phyloP scores from a whole-genome alignment of 768 basidiomycete genomes.

The Pulveroboletus frians region DNA sequence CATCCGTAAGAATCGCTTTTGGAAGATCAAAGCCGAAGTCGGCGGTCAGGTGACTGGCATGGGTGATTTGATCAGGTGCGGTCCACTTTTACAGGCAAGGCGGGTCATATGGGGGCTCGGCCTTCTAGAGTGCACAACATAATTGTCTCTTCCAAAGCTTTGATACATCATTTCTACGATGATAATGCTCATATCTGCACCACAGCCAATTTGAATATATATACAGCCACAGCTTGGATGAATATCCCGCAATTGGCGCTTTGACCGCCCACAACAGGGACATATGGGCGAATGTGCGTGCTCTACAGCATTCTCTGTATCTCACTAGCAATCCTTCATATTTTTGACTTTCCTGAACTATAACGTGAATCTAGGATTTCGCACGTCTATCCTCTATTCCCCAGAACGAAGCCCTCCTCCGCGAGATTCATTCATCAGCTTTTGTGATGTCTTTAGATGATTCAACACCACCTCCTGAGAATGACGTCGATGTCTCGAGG shows the following conservation, averaged over 20 bases:
- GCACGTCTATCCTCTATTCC: constrained; percentile 51
- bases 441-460: constrained; percentile 80
- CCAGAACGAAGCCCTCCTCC: constrained; percentile 59
- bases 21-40: constrained; percentile 65
- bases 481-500: constrained; percentile 57
- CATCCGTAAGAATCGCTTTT: constrained; percentile 78
- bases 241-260: constrained; percentile 72
- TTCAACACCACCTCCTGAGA: constrained; percentile 40
- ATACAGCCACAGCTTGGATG: constrained; percentile 54
- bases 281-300: constrained; percentile 75
- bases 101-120: no score
- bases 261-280: constrained; percentile 79
- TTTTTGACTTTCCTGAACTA: neutral
- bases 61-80: constrained; percentile 59
- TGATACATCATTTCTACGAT: neutral
- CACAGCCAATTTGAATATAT: constrained; percentile 68
- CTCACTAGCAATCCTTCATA: neutral
- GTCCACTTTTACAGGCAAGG: neutral
- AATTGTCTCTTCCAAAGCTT: neutral
- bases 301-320: neutral
- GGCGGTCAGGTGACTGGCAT: constrained; percentile 58
- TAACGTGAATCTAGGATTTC: constrained; percentile 48
- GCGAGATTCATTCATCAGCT: constrained; percentile 78
- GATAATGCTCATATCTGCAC: constrained; percentile 4
- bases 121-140: neutral